Conservation (phyloP, 306 rosid genomes). For the Prunus dulcis region DNA sequence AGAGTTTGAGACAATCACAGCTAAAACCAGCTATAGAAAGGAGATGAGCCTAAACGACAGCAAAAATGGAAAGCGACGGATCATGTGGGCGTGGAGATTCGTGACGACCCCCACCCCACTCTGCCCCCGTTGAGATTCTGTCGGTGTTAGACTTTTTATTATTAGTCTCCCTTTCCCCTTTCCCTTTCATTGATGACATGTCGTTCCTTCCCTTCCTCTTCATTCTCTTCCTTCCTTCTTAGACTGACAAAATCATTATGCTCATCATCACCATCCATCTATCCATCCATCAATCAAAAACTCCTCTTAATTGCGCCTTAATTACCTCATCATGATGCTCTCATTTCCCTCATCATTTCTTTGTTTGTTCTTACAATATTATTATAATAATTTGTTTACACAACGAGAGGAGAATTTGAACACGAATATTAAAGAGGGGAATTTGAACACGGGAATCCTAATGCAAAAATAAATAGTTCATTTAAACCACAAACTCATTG, state of each 20-base stretch:
- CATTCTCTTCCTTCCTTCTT: not conserved
- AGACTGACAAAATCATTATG: not conserved
- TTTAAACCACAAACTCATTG: too few species aligned
- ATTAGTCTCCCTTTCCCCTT: not conserved
- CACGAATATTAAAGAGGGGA: too few species aligned
- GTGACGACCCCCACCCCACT: slow-evolving; percentile 1
- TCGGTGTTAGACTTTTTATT: slow-evolving; percentile 7
- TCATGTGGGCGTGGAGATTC: slow-evolving; percentile 18
- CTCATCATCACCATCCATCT: not conserved
- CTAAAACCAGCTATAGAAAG: not conserved
- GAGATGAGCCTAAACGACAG: not conserved
- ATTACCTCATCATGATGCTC: not conserved
- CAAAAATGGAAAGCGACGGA: slow-evolving; percentile 2
- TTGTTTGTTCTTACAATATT: not conserved
- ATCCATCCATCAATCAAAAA: not conserved
- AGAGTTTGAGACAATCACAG: not conserved
- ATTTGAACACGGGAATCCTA: too few species aligned
- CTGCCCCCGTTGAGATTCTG: slow-evolving; percentile 11
- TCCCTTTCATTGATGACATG: not conserved
- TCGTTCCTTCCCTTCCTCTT: not conserved
- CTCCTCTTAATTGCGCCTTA: not conserved
- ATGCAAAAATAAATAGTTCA: too few species aligned
- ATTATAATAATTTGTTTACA: too few species aligned
- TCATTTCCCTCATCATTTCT: not conserved
- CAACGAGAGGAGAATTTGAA: too few species aligned